These are phyloP conservation scores for Adansonia grandidieri DNA, from an alignment of 441 rosid species.

Conservation along the genomic window DNA sequence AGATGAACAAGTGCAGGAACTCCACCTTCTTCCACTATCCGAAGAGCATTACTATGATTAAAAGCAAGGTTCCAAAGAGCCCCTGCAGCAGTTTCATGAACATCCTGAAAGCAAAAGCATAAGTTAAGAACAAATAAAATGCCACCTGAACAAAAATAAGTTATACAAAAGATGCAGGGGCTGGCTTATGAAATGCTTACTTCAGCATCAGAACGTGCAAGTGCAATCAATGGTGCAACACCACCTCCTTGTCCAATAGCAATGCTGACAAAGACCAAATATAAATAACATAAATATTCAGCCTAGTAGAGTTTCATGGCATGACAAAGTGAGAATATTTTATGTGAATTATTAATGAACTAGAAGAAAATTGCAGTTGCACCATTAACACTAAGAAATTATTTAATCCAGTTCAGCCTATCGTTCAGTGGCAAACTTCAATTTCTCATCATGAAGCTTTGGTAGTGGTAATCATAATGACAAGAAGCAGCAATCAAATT, in stretches of 20 bases:
- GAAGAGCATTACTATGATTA: conserved; percentile 80
- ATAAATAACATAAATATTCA: conserved; percentile 22
- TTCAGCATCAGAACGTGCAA: conserved; percentile 87
- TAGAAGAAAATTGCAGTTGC: not conserved
- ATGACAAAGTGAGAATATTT: not conserved
- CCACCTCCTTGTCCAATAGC: conserved; percentile 99
- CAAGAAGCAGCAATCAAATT: not conserved
- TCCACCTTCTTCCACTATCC: conserved; percentile 96
- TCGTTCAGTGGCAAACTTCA: not conserved
- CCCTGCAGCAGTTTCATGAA: conserved; percentile 98
- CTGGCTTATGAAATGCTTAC: conserved; percentile 43
- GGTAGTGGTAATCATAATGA: conserved; percentile 8
- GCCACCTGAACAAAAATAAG: not conserved
- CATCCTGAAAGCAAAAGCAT: conserved; percentile 63
- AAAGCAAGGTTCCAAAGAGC: conserved; percentile 99
- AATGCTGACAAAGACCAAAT: conserved; percentile 51
- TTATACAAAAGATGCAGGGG: not conserved
- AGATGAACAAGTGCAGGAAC: conserved; percentile 89
- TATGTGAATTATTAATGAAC: not conserved
- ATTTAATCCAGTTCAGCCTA: not conserved
- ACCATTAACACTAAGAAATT: not conserved
- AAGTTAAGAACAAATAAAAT: conserved; percentile 16
- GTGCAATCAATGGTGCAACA: conserved; percentile 83
- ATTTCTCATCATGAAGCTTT: not conserved
- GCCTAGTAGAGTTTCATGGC: not conserved